Percentiles rank a stretch among this genome's conserved stretches.
Conservation (phyloP, 208 protist species). For the Leishmania turanica region DNA sequence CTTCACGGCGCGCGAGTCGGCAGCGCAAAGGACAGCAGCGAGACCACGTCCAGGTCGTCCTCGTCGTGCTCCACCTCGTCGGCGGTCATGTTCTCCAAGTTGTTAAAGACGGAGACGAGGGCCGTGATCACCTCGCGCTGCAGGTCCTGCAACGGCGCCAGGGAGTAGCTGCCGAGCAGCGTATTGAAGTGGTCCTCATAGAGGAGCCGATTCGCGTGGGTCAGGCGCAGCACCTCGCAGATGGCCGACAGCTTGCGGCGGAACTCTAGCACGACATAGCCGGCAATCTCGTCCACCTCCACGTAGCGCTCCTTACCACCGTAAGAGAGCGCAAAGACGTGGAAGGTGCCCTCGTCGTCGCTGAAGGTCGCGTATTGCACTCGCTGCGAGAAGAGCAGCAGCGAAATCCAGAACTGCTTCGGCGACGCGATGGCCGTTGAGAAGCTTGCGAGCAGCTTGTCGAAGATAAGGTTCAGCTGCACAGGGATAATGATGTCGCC, state of each 20-base stretch:
- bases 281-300: conserved; percentile 68
- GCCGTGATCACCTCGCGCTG: conserved; percentile 74
- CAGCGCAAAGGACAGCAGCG: conserved; percentile 67
- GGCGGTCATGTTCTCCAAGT: conserved; percentile 59
- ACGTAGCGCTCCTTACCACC: conserved; percentile 64
- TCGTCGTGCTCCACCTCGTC: conserved; percentile 84
- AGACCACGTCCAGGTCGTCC: conserved; percentile 76
- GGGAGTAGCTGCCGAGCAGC: conserved; percentile 37
- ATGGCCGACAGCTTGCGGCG: conserved; percentile 62
- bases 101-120: conserved; percentile 72
- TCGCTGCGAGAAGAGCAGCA: conserved; percentile 64
- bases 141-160: conserved; percentile 55
- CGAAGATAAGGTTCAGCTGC: conserved; percentile 63
- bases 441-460: conserved; percentile 76
- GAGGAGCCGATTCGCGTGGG: conserved; percentile 52
- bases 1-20: conserved; percentile 10
- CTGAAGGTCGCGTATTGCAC: conserved; percentile 70
- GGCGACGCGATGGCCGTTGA: conserved; percentile 56
- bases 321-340: conserved; percentile 73
- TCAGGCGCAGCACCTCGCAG: conserved; percentile 62
- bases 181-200: conserved; percentile 60
- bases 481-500: conserved; percentile 74
- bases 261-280: conserved; percentile 67
- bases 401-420: conserved; percentile 73
- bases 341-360: conserved; percentile 75